Evolutionary conservation across 495 filamentous ascomycete species (phyloP).

Genomic region (Thozetella sp.): DNA sequence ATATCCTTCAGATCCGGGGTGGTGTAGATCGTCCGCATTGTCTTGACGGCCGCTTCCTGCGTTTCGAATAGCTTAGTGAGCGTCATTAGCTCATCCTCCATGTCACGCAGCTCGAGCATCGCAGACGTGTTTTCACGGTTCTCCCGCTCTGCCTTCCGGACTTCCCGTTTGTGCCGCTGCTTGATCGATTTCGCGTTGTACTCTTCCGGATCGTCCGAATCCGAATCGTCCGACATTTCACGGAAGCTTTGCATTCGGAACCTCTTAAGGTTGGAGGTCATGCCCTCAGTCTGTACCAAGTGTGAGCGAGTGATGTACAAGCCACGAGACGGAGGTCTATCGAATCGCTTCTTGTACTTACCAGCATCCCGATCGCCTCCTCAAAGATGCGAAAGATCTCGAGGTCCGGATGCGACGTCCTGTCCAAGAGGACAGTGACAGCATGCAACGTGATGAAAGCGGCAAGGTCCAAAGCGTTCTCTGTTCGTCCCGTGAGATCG

Average conservation of each 20-base stretch:
- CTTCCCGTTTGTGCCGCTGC: slow-evolving; percentile 52
- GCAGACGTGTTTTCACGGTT: slow-evolving; percentile 67
- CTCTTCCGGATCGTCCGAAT: slow-evolving; percentile 48
- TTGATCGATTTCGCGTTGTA: slow-evolving; percentile 43
- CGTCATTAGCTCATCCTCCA: slow-evolving; percentile 66
- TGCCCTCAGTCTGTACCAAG: slow-evolving; percentile 58
- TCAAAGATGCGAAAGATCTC: slow-evolving; percentile 70
- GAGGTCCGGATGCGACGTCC: slow-evolving; percentile 58
- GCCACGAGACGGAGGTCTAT: too few relatives aligned
- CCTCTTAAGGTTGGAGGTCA: slow-evolving; percentile 63
- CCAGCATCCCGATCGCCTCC: slow-evolving; percentile 66
- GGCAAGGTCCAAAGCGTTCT: slow-evolving; percentile 63
- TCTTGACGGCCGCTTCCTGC: slow-evolving; percentile 51
- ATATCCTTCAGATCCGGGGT: slow-evolving; percentile 24
- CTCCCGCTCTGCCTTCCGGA: slow-evolving; percentile 47
- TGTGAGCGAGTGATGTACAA: background rate
- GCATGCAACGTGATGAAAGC: slow-evolving; percentile 64
- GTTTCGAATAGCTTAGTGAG: slow-evolving; percentile 59
- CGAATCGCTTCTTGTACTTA: too few relatives aligned
- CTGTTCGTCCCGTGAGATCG: slow-evolving; percentile 64
- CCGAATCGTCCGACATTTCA: slow-evolving; percentile 43
- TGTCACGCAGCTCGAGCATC: slow-evolving; percentile 65
- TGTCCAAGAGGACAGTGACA: slow-evolving; percentile 62
- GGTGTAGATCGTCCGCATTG: slow-evolving; percentile 43
- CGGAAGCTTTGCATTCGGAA: slow-evolving; percentile 55